Base-by-base conservation (phyloP, 208 protist genomes). In the Trypanosoma rangeli region DNA sequence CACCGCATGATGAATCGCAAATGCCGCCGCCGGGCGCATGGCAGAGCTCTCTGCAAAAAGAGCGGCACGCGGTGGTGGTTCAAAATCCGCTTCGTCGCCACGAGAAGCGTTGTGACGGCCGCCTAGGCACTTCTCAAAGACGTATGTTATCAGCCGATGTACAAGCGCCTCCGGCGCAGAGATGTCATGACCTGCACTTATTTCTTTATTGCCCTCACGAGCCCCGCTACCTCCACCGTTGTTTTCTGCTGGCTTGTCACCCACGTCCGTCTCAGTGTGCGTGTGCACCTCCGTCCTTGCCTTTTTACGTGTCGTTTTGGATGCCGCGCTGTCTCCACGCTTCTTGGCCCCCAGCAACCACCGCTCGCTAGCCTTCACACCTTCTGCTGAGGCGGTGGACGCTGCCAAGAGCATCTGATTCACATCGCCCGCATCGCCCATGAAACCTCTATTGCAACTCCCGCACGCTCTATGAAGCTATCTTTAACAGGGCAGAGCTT, bases 101-200 rank as follows among this genome's bases (percentile, higher is more conserved):
- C 62, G 44, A 16, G 48, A 42, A 0, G 83, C 73, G 70, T 90
- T 92, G 65, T 89, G 84, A 37, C 79, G 70, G 12, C 89, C 89
- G 24, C 86, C 86, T 0, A 86, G 69, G 52, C 83, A 75, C 22
- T 61, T 46, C 31, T 55, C 54, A 75, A 94, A 74, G 12, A 94
- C 81, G 67, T 92, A 89, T 53, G 86, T 79, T 55, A 94, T 42
- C 26, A 94, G 68, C n/a, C 64, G 76, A 64, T 83, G 70, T 15
- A 75, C 77, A 59, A 87, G 69, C 18, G 57, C 16, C 58, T 77
- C 65, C n/a, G 46, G 28, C 15, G 16, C 20, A n/a, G 62, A n/a
- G 5, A 37, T 13, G n/a, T 53, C 22, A 46, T 22, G 42, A 46
- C 42, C 5, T 9, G 13, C 28, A 73, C 54, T 2, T 76, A 75